Base-by-base conservation (phyloP, 2,329 filamentous ascomycete genomes). In the Xylariaceae sp. region DNA sequence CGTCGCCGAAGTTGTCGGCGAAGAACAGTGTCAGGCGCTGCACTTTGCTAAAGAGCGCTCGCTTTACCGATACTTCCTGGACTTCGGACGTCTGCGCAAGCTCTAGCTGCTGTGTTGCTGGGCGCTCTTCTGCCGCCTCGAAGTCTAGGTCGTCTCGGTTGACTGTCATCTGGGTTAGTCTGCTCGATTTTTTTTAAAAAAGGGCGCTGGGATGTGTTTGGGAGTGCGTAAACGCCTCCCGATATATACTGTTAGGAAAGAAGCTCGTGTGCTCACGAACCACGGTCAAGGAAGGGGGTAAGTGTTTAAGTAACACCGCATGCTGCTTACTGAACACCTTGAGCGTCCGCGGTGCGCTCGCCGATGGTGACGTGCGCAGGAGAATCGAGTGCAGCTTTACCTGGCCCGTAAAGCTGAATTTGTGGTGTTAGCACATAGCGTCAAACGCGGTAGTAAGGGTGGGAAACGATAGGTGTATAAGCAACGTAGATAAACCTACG, bases 101-200 rank as follows among this genome's bases (percentile, higher is more conserved):
- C 70, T 90, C 85, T 43, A 98, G 81, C 2, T 42, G 47, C 71
- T 89, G 90, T 3, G 89, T 89, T 0, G 91, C 83, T 14, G 79
- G 68, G 40, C 87, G 77, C 47, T 93, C 88, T 42, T 87, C 82
- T 20, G 89, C 93, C 0, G 85, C 82, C 45, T 79, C 75, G 75
- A 98, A 99, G 77, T 98, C 95, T 57, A 99, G 78, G 74, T 93
- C 87, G 60, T 91, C 86, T 56, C 87, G 85, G 81, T 99, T 99
- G 76, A 90, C 32, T 37, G 14, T 3, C 3, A 16, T 7, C 5
- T 4, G 9, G 32, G 32, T 37, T 37, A 37, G 14, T 37, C n/a
- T n/a, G n/a, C n/a, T n/a, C n/a, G n/a, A n/a, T n/a, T n/a, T n/a
- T n/a, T n/a, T n/a, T n/a, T n/a, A n/a, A 26, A 9, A 26, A 9